These are phyloP conservation scores for Xylogone sp. DNA, from an alignment of 2,329 filamentous ascomycete species.

Conservation along the genomic window DNA sequence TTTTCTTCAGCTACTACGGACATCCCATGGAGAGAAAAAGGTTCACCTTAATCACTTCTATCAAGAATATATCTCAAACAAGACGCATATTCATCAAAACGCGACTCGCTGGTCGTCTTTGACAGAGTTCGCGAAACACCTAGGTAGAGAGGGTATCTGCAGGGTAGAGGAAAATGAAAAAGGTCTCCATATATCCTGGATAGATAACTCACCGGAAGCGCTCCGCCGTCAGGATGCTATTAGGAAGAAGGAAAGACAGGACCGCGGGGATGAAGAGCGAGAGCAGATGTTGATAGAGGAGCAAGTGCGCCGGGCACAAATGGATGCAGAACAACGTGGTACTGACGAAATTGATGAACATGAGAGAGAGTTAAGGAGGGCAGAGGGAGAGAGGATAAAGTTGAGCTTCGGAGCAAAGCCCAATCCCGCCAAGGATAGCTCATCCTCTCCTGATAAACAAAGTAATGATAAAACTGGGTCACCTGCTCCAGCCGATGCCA, in stretches of 20 bases:
- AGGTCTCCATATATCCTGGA: slow-evolving; percentile 82
- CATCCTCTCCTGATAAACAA: background rate
- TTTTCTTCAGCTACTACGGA: slow-evolving; percentile 73
- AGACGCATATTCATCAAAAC: slow-evolving; percentile 92
- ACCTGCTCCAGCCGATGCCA: background rate
- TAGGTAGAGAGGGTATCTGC: slow-evolving; percentile 84
- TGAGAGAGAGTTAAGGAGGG: slow-evolving; percentile 50
- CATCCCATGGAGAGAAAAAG: slow-evolving; percentile 85
- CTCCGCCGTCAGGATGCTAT: slow-evolving; percentile 77
- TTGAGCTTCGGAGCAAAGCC: slow-evolving; percentile 56
- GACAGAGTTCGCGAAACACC: slow-evolving; percentile 83
- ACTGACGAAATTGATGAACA: slow-evolving; percentile 38
- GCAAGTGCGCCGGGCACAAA: slow-evolving; percentile 75
- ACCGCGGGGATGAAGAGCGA: slow-evolving; percentile 85
- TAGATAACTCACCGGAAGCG: slow-evolving; percentile 87
- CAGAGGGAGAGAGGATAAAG: slow-evolving; percentile 73
- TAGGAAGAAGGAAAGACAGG: slow-evolving; percentile 76
- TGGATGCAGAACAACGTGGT: slow-evolving; percentile 46
- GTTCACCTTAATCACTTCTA: slow-evolving; percentile 92
- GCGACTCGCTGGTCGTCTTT: slow-evolving; percentile 83
- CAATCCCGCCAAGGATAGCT: slow-evolving; percentile 14
- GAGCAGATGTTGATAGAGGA: slow-evolving; percentile 79
- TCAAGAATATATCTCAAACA: slow-evolving; percentile 85
- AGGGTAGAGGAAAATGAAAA: slow-evolving; percentile 87
- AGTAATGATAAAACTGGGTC: background rate